These are phyloP conservation scores for Gentiana macrophylla DNA, from an alignment of 257 asterid species.

Conservation along the genomic window DNA sequence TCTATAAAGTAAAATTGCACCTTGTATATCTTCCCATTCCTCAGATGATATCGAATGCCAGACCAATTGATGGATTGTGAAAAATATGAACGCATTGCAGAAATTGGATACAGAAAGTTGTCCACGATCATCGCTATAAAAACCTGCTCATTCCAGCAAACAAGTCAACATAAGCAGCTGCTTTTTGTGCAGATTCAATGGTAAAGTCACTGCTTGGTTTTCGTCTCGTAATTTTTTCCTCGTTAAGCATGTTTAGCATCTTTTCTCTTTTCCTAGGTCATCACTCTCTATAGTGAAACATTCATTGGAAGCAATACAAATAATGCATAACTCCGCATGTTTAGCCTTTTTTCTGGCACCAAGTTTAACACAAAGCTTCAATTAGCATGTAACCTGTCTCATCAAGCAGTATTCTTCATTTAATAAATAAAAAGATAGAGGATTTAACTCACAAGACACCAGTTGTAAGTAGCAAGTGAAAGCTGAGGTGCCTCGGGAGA, in stretches of 20 bases:
- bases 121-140: conserved; percentile 83
- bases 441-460: conserved; percentile 74
- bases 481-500: conserved; percentile 91
- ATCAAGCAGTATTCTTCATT: conserved; percentile 1
- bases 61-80: conserved; percentile 93
- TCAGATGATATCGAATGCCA: conserved; percentile 79
- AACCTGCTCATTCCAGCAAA: conserved; percentile 46
- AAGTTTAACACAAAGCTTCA: not conserved
- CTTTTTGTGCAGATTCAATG: not conserved
- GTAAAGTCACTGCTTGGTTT: not conserved
- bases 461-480: conserved; percentile 79
- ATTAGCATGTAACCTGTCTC: not conserved
- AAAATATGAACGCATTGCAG: conserved; percentile 83
- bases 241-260: not conserved
- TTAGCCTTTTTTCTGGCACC: not conserved
- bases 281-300: not conserved
- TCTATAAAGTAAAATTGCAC: conserved; percentile 17
- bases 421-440: not conserved
- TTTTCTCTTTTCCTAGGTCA: not conserved
- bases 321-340: not conserved
- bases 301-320: not conserved
- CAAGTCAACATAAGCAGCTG: conserved; percentile 11
- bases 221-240: not conserved
- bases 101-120: conserved; percentile 76
- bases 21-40: conserved; percentile 76